Evolutionary conservation across 2,329 filamentous ascomycete species (phyloP), one percentile per base, ranked within the genome.

Genomic region (Xylaria arbuscula): DNA sequence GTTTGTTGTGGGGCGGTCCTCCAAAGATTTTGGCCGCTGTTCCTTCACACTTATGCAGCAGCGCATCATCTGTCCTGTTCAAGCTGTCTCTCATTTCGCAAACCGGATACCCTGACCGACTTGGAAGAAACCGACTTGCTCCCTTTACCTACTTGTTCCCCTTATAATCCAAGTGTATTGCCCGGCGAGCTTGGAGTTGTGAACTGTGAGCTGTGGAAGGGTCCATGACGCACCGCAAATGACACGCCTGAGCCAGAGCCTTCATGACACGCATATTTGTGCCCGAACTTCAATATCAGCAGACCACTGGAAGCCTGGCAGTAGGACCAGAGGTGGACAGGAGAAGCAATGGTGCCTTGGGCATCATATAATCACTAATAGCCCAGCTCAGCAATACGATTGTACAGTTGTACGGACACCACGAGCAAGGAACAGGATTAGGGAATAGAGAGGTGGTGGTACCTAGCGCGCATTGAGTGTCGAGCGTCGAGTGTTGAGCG

Each of bases 191-290:
- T n/a, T n/a, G 32, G 48, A 62, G 45, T 32, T 40, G 50, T 19
- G 24, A 45, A 22, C 22, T n/a, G 38, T 32, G 48, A 62, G 45
- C 47, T 40, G 50, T 22, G 19, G 13, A 32, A 66, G 38, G 5
- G 50, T 6, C 62, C 28, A 38, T 59, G 34, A 40, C 38, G 53
- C 28, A 50, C 47, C 19, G 38, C 38, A 50, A 32, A 68, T 62
- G 62, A 64, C 60, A 32, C 15, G 2, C 24, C 24, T 48, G 36
- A 45, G n/a, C 65, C 66, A 69, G 57, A 40, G 54, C 28, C 62
- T 69, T 60, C 63, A 69, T 71, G 66, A 66, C 67, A 69, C 69
- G 62, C 56, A 66, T 53, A 22, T 50, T 38, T 63, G 42, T 66
- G 66, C 63, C 66, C 48, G 51, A 64, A 56, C 51, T 45, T 36